Evolutionary conservation across 2,329 filamentous ascomycete species (phyloP).

Genomic region (Setomelanomma holmii): DNA sequence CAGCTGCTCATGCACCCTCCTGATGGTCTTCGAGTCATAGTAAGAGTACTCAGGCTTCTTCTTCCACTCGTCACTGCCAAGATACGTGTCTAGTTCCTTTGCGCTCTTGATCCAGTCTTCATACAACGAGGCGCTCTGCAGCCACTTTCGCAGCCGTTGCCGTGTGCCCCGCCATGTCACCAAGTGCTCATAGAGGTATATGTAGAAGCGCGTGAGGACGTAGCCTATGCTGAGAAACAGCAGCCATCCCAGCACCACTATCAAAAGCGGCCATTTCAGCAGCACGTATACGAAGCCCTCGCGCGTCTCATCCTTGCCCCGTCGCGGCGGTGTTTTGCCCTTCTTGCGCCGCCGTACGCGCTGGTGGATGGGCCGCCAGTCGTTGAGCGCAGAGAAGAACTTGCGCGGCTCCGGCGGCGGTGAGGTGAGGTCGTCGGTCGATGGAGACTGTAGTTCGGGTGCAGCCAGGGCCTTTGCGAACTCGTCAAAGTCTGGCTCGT

Average conservation of each 20-base stretch:
- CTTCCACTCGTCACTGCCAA: slow-evolving; percentile 84
- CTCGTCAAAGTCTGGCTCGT: slow-evolving; percentile 73
- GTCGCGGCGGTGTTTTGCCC: slow-evolving; percentile 47
- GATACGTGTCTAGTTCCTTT: slow-evolving; percentile 76
- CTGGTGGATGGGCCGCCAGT: slow-evolving; percentile 90
- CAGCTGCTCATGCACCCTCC: slow-evolving; percentile 78
- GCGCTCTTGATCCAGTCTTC: slow-evolving; percentile 83
- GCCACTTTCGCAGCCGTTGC: slow-evolving; percentile 71
- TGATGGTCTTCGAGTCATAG: slow-evolving; percentile 88
- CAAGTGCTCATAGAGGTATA: slow-evolving; percentile 89
- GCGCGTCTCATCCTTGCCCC: slow-evolving; percentile 83
- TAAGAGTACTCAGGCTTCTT: slow-evolving; percentile 75
- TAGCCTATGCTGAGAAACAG: slow-evolving; percentile 75
- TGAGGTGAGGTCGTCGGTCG: slow-evolving; percentile 61
- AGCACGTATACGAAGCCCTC: slow-evolving; percentile 91
- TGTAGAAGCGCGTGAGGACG: slow-evolving; percentile 83
- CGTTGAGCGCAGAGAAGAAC: slow-evolving; percentile 89
- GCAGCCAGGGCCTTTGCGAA: slow-evolving; percentile 85
- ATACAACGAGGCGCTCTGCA: slow-evolving; percentile 78
- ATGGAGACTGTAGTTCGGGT: slow-evolving; percentile 72
- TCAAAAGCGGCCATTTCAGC: slow-evolving; percentile 88
- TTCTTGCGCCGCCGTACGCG: slow-evolving; percentile 61
- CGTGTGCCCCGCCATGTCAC: slow-evolving; percentile 86
- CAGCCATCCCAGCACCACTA: slow-evolving; percentile 83
- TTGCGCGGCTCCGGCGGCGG: slow-evolving; percentile 52